Evolutionary conservation across 768 basidiomycete species (phyloP).

Genomic region (Boletellus ananas): DNA sequence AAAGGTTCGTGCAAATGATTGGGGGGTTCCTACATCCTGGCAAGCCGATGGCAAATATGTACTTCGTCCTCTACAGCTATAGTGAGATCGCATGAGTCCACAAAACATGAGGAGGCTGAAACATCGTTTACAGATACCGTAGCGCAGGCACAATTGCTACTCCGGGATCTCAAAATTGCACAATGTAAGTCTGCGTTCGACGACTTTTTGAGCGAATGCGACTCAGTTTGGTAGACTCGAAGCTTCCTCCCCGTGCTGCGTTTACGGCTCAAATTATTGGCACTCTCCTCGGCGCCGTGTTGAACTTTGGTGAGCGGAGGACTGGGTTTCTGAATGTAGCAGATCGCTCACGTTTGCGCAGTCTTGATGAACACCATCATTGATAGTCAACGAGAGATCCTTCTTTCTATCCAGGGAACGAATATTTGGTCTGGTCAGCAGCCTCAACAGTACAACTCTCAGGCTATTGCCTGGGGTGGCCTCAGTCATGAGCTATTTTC

Average conservation of each 20-base stretch:
- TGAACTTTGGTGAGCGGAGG: slow-evolving; percentile 55
- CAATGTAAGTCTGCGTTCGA: slow-evolving; percentile 16
- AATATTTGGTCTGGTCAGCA: slow-evolving; percentile 32
- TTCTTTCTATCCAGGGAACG: slow-evolving; percentile 56
- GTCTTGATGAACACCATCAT: slow-evolving; percentile 57
- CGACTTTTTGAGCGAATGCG: slow-evolving; percentile 37
- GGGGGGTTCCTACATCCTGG: slow-evolving; percentile 35
- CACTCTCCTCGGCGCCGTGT: slow-evolving; percentile 25
- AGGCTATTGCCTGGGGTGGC: slow-evolving; percentile 42
- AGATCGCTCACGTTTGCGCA: slow-evolving; percentile 30
- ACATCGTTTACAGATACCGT: slow-evolving; percentile 42
- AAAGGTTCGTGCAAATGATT: slow-evolving; percentile 36
- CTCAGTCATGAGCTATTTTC: slow-evolving; percentile 35
- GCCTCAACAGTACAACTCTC: slow-evolving; percentile 29
- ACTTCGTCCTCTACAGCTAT: slow-evolving; percentile 43
- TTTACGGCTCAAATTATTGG: slow-evolving; percentile 55
- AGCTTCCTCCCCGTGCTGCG: slow-evolving; percentile 65
- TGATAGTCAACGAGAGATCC: slow-evolving; percentile 44
- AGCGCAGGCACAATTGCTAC: slow-evolving; percentile 46
- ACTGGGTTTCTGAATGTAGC: slow-evolving; percentile 38
- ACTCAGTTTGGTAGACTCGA: slow-evolving; percentile 37
- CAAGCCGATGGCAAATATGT: slow-evolving; percentile 45
- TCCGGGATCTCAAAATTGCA: slow-evolving; percentile 52
- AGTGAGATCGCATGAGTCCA: slow-evolving; percentile 28
- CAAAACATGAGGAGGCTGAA: slow-evolving; percentile 40